Base-by-base conservation (phyloP, 257 asterid genomes). In the Linaria vulgaris region DNA sequence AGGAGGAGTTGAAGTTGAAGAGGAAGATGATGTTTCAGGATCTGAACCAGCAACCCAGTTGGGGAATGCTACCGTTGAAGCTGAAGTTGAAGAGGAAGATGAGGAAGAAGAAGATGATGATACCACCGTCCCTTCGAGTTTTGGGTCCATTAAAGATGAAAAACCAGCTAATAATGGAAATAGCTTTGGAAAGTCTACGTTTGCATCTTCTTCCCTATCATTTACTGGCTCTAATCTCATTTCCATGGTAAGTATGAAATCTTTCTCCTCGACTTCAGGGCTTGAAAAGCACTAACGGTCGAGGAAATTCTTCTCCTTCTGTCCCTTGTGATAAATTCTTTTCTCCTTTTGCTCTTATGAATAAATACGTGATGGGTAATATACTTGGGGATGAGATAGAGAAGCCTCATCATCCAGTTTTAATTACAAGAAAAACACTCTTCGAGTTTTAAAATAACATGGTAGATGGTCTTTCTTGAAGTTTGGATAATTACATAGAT, bases 171-270 rank as follows among this genome's bases (percentile, higher is more conserved):
- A 67, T 50, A 76, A 76, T 57, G 84, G 80, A 31, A 69, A 63
- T 17, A 69, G 69, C 63, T 64, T 66, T n/a, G 95, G 95, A 58
- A 89, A 72, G 69, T 79, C 99, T 44, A 81, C 95, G 25, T 92
- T 89, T 69, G 99, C 96, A 38, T 78, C 96, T 39, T 38, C 92
- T n/a, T 89, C 99, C 12, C 76, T 89, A 45, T 74, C 94, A 11
- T 81, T 89, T 63, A 80, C 79, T 34, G 62, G 77, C 59, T 70
- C 81, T 54, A 69, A 72, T 70, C 78, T 90, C 20, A 34, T 78
- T 56, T 68, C 91, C 13, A 66, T 71, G 67, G 99, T 91, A 69
- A 83, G 85, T 70, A 69, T 50, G 12, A 46, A 17, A 22, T 51
- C 24, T 15, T 16, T 51, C 24, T 31, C 53, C 53, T 47, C 61